These are phyloP conservation scores for Backusella macrospora DNA, from an alignment of 192 early-diverging fungal species.

Conservation along the genomic window DNA sequence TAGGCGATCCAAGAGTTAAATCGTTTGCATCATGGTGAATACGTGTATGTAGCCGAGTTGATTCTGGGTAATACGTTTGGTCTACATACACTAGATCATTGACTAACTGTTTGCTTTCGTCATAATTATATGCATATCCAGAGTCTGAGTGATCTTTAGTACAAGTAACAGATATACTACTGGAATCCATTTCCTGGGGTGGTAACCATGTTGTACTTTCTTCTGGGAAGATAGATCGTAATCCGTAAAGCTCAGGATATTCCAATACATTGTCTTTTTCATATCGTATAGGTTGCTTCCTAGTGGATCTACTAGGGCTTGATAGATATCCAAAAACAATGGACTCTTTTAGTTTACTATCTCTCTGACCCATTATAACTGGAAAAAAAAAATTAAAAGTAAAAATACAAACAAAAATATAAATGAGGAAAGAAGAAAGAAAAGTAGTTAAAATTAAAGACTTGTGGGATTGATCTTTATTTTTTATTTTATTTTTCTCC, in stretches of 20 bases:
- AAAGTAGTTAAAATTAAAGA: neutral
- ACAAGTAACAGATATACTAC: neutral
- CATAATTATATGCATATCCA: constrained; percentile 17
- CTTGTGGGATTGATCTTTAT: neutral
- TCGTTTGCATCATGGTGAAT: neutral
- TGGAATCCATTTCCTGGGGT: neutral
- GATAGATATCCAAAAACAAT: constrained; percentile 5
- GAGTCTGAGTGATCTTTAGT: constrained; percentile 7
- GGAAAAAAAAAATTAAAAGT: neutral
- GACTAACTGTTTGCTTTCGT: constrained; percentile 12
- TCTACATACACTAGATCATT: constrained; percentile 28
- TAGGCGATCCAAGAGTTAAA: neutral
- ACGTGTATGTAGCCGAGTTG: neutral
- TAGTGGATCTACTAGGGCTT: neutral
- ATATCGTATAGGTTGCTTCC: neutral
- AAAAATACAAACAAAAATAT: constrained; percentile 1
- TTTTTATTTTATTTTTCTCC: neutral
- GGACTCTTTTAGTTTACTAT: constrained; percentile 12
- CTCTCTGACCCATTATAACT: neutral
- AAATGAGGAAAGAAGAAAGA: constrained; percentile 13
- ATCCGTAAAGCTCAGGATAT: constrained; percentile 3
- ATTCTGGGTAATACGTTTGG: constrained; percentile 21
- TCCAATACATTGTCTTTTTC: constrained; percentile 10
- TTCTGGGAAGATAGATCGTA: neutral
- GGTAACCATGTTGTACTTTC: neutral